Conservation (phyloP, 352 stramenopile species). For the Pythium aristosporum region DNA sequence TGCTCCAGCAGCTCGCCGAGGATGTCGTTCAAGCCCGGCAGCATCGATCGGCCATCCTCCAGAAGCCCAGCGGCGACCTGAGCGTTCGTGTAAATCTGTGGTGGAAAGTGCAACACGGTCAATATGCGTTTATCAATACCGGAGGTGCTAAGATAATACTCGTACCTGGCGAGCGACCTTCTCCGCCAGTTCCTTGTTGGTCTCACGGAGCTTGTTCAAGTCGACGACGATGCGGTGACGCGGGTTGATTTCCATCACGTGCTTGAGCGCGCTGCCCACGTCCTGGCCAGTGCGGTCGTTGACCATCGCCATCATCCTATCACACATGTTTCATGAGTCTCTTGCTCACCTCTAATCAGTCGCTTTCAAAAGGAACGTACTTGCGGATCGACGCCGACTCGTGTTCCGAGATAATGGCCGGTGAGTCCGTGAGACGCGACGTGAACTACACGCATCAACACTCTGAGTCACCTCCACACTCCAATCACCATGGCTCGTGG, state of each 20-base stretch:
- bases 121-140: not conserved
- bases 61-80: conserved; percentile 97
- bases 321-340: conserved; percentile 6
- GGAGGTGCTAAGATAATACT: not conserved
- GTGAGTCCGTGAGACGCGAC: conserved; percentile 93
- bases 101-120: not conserved
- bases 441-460: conserved; percentile 51
- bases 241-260: conserved; percentile 99
- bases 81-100: conserved; percentile 97
- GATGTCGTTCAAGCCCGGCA: conserved; percentile 96
- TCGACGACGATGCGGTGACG: conserved; percentile 96
- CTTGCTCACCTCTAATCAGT: not conserved
- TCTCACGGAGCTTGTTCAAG: conserved; percentile 85
- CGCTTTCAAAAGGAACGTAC: conserved; percentile 32
- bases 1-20: conserved; percentile 85
- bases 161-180: conserved; percentile 80
- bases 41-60: conserved; percentile 96
- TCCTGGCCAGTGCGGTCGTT: conserved; percentile 78
- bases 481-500: not conserved
- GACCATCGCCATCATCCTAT: conserved; percentile 98
- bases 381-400: conserved; percentile 96
- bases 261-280: conserved; percentile 72
- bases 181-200: conserved; percentile 82
- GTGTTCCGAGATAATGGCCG: conserved; percentile 99
- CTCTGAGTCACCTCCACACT: not conserved